Percentiles rank a stretch among this genome's conserved stretches.
Conservation (phyloP, 768 basidiomycete genomes). For the Rhizopogon vinicolor region DNA sequence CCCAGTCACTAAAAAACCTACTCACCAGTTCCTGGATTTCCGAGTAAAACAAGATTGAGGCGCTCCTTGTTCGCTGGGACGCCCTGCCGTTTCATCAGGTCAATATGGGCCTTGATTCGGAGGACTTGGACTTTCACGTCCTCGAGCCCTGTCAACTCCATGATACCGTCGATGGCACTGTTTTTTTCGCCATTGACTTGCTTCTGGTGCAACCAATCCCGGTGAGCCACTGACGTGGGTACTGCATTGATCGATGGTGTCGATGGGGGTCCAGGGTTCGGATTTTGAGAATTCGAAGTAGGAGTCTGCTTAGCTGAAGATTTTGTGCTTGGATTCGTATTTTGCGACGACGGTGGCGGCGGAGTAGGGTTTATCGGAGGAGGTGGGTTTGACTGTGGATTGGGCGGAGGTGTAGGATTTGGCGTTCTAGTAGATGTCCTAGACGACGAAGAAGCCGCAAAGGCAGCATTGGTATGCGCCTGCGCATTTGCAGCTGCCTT, state of each 20-base stretch:
- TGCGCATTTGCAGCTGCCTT: conserved; percentile 5
- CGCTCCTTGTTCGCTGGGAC: conserved; percentile 49
- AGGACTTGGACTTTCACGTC: conserved; percentile 58
- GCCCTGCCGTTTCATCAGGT: conserved; percentile 48
- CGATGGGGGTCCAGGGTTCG: neutral
- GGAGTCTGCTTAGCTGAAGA: neutral
- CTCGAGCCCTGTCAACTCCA: conserved; percentile 69
- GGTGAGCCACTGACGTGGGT: conserved; percentile 31
- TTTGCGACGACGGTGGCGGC: neutral
- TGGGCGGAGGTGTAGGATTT: neutral
- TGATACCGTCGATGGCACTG: conserved; percentile 55
- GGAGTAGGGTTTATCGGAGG: conserved; percentile 1
- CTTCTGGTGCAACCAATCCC: conserved; percentile 59
- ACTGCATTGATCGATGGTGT: neutral
- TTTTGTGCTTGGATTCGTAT: neutral
- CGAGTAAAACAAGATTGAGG: conserved; percentile 58
- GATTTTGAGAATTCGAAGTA: neutral
- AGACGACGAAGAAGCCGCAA: neutral
- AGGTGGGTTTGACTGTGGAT: conserved; percentile 1
- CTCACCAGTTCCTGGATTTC: conserved; percentile 73
- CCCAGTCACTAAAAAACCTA: neutral
- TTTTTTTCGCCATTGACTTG: conserved; percentile 46
- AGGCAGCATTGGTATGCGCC: neutral
- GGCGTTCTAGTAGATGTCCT: neutral
- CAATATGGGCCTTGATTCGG: conserved; percentile 55